Evolutionary conservation across 2,329 filamentous ascomycete species (phyloP).

Genomic region (Falciphora oryzae): DNA sequence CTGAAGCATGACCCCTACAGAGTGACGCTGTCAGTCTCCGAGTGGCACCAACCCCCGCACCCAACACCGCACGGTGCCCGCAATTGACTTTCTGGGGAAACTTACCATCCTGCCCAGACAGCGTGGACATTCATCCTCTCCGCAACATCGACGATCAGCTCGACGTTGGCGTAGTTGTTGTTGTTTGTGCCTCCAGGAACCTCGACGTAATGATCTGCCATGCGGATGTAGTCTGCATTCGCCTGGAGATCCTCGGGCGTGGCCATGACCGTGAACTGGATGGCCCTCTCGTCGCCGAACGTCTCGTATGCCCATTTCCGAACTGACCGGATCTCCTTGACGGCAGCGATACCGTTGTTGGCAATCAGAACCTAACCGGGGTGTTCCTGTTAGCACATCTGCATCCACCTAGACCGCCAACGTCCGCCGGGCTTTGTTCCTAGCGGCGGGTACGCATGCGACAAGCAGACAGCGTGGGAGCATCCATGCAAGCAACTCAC

Average conservation of each 20-base stretch:
- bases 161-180: conserved; percentile 99
- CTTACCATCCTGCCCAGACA: conserved; percentile 97
- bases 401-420: background rate
- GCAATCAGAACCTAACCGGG: conserved; percentile 82
- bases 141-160: conserved; percentile 96
- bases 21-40: conserved; percentile 8
- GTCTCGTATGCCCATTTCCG: conserved; percentile 99
- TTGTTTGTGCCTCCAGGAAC: conserved; percentile 99
- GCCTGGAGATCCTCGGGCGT: conserved; percentile 95
- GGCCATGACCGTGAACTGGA: conserved; percentile 99
- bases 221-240: conserved; percentile 98
- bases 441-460: background rate
- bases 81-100: conserved; percentile 12
- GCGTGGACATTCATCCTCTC: conserved; percentile 98
- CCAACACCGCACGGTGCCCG: conserved; percentile 6
- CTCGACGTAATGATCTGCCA: conserved; percentile 99
- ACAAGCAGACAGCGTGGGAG: background rate
- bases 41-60: conserved; percentile 6
- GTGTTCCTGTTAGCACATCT: background rate
- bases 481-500: conserved; percentile 46
- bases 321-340: conserved; percentile 98
- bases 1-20: conserved; percentile 86
- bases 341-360: conserved; percentile 99
- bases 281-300: conserved; percentile 95
- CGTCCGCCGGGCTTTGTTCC: background rate